These are phyloP conservation scores for Trichoderma sp. DNA, from an alignment of 2,329 filamentous ascomycete genomes.

Conservation along the genomic window DNA sequence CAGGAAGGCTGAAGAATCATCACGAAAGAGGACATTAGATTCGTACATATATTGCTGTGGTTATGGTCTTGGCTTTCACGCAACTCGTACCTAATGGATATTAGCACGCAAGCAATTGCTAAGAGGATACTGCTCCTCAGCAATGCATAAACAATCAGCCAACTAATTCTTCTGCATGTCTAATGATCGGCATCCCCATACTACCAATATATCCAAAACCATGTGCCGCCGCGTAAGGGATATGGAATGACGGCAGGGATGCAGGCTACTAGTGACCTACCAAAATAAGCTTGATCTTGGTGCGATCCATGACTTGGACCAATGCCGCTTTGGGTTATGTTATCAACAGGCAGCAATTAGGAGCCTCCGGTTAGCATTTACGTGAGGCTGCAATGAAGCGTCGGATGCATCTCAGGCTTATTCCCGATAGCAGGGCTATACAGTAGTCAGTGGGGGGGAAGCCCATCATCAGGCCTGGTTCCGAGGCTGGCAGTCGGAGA, in stretches of 20 bases:
- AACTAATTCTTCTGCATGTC: neutral
- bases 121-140: neutral
- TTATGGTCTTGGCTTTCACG: neutral
- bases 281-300: conserved; percentile 8
- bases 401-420: neutral
- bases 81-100: neutral
- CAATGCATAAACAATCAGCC: neutral
- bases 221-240: neutral
- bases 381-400: neutral
- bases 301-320: neutral
- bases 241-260: neutral
- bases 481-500: neutral
- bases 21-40: neutral
- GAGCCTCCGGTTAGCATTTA: neutral
- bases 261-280: neutral
- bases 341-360: neutral
- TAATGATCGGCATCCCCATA: neutral
- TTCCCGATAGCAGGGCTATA: neutral
- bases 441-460: neutral
- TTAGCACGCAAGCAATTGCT: neutral
- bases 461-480: neutral
- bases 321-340: neutral
- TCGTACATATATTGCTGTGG: neutral
- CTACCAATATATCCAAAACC: neutral
- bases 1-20: neutral